Evolutionary conservation across 2,329 filamentous ascomycete species (phyloP).

Genomic region (Alternaria brassicicola): DNA sequence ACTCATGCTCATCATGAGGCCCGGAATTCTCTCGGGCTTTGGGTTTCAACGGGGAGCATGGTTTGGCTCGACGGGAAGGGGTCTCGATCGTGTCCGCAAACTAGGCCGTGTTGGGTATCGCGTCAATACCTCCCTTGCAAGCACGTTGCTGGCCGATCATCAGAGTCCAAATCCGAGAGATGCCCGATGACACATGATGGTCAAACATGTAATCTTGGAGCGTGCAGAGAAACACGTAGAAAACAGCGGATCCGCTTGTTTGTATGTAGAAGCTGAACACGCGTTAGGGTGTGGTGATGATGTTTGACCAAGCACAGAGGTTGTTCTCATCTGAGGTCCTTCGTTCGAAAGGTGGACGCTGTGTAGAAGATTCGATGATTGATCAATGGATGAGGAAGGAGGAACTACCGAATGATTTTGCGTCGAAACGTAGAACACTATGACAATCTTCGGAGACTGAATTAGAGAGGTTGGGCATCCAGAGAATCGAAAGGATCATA

Average conservation of each 20-base stretch:
- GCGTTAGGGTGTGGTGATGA: background rate
- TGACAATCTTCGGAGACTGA: accelerated
- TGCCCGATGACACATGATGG: background rate
- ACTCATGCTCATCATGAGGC: background rate
- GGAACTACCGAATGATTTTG: too few relatives aligned
- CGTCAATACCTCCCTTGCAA: background rate
- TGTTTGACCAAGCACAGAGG: background rate
- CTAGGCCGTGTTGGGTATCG: background rate
- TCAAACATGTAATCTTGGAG: background rate
- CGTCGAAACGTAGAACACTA: background rate
- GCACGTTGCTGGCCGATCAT: background rate
- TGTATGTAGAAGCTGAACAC: background rate
- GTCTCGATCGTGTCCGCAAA: background rate
- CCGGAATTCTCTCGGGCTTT: constrained; percentile 1
- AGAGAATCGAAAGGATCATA: background rate
- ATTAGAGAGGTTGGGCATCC: background rate
- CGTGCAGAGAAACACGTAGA: background rate
- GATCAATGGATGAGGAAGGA: background rate
- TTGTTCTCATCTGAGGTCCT: background rate
- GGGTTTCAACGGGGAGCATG: background rate
- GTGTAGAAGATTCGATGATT: background rate
- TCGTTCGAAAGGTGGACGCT: background rate
- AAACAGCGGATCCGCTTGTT: background rate
- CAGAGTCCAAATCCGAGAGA: background rate
- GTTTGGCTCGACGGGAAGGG: constrained; percentile 1